Percentiles rank a stretch among this genome's conserved stretches.
phyloP scores from a whole-genome alignment of 208 protist species.

The Leishmania martiniquensis region DNA sequence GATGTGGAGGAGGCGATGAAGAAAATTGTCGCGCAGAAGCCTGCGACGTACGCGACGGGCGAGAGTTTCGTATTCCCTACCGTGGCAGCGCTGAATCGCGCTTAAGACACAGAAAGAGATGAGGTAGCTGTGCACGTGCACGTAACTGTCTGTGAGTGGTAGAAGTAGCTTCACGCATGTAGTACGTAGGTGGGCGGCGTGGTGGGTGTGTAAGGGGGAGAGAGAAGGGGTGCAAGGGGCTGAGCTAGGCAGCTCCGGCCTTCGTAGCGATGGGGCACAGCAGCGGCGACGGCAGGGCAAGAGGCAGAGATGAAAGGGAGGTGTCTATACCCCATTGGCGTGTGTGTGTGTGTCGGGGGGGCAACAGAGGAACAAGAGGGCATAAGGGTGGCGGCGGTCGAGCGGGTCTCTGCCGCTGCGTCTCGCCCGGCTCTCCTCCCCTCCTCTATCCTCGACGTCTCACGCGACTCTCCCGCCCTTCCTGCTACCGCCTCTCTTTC shows the following conservation, averaged over 20 bases:
- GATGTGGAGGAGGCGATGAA: slow-evolving; percentile 61
- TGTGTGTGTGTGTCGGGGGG: background rate
- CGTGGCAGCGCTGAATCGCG: slow-evolving; percentile 51
- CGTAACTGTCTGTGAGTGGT: background rate
- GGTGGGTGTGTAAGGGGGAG: background rate
- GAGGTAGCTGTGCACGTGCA: background rate
- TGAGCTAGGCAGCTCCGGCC: background rate
- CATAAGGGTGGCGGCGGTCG: background rate
- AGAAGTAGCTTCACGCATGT: background rate
- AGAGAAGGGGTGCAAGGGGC: background rate
- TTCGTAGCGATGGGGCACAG: background rate
- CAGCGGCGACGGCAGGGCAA: background rate
- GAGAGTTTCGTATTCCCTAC: slow-evolving; percentile 65
- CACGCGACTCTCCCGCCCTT: background rate
- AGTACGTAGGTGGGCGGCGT: background rate
- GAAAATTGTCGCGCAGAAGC: slow-evolving; percentile 40
- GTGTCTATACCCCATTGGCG: background rate
- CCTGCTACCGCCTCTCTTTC: background rate
- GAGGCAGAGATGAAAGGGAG: too few species aligned
- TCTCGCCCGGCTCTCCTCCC: background rate
- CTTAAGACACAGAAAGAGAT: background rate
- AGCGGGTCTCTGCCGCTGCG: background rate
- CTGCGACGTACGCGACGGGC: slow-evolving; percentile 64
- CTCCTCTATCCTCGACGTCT: background rate
- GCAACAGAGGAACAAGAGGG: background rate